Percentiles rank a stretch among this genome's conserved stretches.
Evolutionary conservation across 495 filamentous ascomycete genomes (phyloP).

Genomic region (Geopyxis carbonaria): DNA sequence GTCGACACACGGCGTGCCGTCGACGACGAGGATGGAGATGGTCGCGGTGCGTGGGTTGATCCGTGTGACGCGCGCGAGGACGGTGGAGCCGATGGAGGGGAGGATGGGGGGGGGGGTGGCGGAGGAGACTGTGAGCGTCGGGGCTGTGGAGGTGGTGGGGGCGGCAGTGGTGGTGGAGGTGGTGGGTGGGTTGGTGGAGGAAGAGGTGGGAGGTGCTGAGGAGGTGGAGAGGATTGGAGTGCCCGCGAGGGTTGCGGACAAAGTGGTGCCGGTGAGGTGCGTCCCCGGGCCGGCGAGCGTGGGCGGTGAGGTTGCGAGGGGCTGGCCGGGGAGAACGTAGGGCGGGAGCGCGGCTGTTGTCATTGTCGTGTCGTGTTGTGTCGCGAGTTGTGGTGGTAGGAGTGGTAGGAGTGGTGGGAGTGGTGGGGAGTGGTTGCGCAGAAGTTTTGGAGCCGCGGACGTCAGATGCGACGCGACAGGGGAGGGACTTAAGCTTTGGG

Average conservation of each 20-base stretch:
- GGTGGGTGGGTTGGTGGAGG: constrained; percentile 33
- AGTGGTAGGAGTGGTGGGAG: too few relatives aligned
- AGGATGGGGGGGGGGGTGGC: constrained; percentile 33
- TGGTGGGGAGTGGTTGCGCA: too few relatives aligned
- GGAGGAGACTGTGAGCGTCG: constrained; percentile 28
- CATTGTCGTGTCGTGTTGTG: too few relatives aligned
- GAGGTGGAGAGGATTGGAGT: constrained; percentile 55
- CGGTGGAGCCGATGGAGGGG: constrained; percentile 59
- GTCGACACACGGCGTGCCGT: constrained; percentile 43
- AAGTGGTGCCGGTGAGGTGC: too few relatives aligned
- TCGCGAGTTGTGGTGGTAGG: too few relatives aligned
- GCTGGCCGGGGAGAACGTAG: constrained; percentile 52
- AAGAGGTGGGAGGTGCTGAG: too few relatives aligned
- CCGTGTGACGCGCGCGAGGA: constrained; percentile 70
- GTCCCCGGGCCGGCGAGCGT: constrained; percentile 62
- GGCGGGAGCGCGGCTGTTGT: constrained; percentile 9
- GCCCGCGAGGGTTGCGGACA: constrained; percentile 48
- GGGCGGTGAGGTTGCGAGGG: constrained; percentile 46
- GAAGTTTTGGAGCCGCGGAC: too few relatives aligned
- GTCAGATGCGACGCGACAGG: too few relatives aligned
- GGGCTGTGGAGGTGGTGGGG: constrained; percentile 28
- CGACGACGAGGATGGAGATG: constrained; percentile 63
- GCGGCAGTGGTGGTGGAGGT: constrained; percentile 28
- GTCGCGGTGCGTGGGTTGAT: constrained; percentile 68
- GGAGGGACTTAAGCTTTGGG: too few relatives aligned